A percentile compares a stretch with the other conserved stretches of the same genome.
Conservation (phyloP, 2,329 filamentous ascomycete species). For the Penicillium palitans region DNA sequence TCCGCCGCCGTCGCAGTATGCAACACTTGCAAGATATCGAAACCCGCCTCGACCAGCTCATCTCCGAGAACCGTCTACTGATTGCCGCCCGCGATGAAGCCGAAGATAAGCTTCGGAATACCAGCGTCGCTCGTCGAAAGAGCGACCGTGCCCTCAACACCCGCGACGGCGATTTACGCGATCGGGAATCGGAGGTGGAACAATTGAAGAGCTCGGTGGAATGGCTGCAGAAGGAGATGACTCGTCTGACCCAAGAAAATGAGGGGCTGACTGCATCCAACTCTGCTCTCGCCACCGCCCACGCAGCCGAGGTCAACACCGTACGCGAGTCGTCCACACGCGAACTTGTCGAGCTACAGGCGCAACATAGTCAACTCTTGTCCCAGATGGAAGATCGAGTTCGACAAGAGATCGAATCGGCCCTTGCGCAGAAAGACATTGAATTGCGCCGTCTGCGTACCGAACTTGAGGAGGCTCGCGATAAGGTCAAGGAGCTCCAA, state of each 20-base stretch:
- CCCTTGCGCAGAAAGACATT: conserved; percentile 76
- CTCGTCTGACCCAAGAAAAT: conserved; percentile 78
- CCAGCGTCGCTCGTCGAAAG: conserved; percentile 55
- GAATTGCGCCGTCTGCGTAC: conserved; percentile 77
- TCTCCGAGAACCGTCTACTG: conserved; percentile 79
- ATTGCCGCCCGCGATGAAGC: conserved; percentile 69
- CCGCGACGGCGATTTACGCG: conserved; percentile 69
- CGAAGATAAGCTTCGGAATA: conserved; percentile 63
- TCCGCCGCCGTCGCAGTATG: conserved; percentile 97
- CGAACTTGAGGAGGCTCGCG: conserved; percentile 71
- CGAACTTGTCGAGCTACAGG: conserved; percentile 68
- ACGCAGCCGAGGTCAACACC: conserved; percentile 67
- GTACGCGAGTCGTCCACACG: conserved; percentile 64
- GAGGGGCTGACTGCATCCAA: conserved; percentile 76
- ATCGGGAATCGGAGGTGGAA: conserved; percentile 85
- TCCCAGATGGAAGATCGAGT: conserved; percentile 64
- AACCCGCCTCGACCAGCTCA: conserved; percentile 76
- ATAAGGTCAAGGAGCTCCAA: conserved; percentile 61
- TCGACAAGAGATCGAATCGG: conserved; percentile 60
- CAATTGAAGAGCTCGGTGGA: conserved; percentile 75
- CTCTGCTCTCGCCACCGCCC: conserved; percentile 70
- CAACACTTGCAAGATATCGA: conserved; percentile 89
- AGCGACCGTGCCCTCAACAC: conserved; percentile 60
- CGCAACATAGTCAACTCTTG: conserved; percentile 63
- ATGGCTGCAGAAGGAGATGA: conserved; percentile 78